Conservation (phyloP, 164 flowering plant genomes). For the Dillenia suffruticosa region DNA sequence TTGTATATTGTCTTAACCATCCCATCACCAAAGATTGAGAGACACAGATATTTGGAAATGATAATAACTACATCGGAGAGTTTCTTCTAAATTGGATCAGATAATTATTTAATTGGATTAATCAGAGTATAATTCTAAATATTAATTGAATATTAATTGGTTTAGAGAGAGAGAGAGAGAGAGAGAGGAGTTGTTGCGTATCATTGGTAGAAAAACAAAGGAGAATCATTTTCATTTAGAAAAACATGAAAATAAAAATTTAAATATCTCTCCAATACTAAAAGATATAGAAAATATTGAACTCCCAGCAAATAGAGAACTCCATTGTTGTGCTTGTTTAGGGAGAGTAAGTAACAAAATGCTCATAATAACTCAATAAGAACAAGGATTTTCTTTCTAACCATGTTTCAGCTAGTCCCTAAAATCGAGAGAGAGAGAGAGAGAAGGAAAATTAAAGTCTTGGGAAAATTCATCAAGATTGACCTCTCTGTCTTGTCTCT, state of each 20-base stretch:
- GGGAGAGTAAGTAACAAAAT: slow-evolving; percentile 26
- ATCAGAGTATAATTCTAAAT: slow-evolving; percentile 6
- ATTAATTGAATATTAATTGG: slow-evolving; percentile 14
- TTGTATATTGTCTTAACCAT: slow-evolving; percentile 9
- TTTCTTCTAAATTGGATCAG: background rate
- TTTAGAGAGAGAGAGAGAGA: slow-evolving; percentile 7
- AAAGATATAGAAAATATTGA: slow-evolving; percentile 16
- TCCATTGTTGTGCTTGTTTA: slow-evolving; percentile 21
- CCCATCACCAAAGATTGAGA: slow-evolving; percentile 7
- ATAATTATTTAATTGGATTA: background rate
- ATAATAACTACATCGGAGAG: background rate
- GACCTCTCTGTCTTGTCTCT: slow-evolving; percentile 16
- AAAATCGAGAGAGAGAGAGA: slow-evolving; percentile 5
- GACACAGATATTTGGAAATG: slow-evolving; percentile 4
- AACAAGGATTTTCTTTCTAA: slow-evolving; percentile 18
- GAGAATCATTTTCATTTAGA: background rate
- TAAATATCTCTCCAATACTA: slow-evolving; percentile 20
- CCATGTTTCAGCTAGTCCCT: slow-evolving; percentile 20
- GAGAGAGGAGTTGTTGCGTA: no score
- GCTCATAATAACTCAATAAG: slow-evolving; percentile 17
- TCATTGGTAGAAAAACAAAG: no score
- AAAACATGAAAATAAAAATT: slow-evolving; percentile 15
- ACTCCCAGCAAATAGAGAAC: slow-evolving; percentile 19
- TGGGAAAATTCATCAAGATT: slow-evolving; percentile 11
- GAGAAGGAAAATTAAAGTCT: slow-evolving; percentile 11